These are phyloP conservation scores for Venustampulla echinocandica DNA, from an alignment of 495 filamentous ascomycete genomes.

Conservation along the genomic window DNA sequence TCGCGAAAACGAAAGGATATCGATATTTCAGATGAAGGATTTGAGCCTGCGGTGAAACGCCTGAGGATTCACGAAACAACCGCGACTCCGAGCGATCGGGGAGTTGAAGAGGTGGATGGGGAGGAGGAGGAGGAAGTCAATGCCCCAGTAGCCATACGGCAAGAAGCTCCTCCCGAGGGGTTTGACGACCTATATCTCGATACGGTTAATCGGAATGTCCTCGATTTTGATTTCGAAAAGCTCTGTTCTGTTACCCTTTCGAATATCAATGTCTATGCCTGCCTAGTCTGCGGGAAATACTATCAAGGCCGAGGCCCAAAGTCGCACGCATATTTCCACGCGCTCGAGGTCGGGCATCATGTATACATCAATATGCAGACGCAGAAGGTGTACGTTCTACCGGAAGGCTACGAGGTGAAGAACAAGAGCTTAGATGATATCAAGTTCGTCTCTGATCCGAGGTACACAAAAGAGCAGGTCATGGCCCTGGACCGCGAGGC, in stretches of 20 bases:
- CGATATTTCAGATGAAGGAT: neutral
- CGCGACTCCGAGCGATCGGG: neutral
- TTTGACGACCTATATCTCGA: constrained; percentile 97
- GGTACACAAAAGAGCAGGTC: constrained; percentile 70
- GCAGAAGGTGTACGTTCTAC: constrained; percentile 90
- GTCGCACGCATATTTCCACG: constrained; percentile 95
- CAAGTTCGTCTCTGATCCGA: constrained; percentile 95
- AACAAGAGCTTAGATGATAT: constrained; percentile 96
- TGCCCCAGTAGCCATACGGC: constrained; percentile 41
- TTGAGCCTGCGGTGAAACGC: constrained; percentile 27
- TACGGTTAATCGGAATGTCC: constrained; percentile 80
- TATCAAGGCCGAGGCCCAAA: constrained; percentile 91
- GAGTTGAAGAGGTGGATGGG: constrained; percentile 33
- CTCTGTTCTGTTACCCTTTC: constrained; percentile 90
- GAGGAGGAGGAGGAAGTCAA: constrained; percentile 31
- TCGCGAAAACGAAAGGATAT: constrained; percentile 2
- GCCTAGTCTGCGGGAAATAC: constrained; percentile 95
- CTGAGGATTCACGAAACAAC: constrained; percentile 15
- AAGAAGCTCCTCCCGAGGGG: constrained; percentile 72
- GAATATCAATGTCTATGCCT: constrained; percentile 98
- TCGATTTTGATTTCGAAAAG: constrained; percentile 98
- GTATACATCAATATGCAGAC: constrained; percentile 96
- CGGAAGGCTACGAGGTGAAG: constrained; percentile 94
- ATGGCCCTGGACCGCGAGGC: constrained; percentile 69
- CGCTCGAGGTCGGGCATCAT: constrained; percentile 89